Base-by-base conservation (phyloP, 2,329 filamentous ascomycete species). In the Madurella mycetomatis region DNA sequence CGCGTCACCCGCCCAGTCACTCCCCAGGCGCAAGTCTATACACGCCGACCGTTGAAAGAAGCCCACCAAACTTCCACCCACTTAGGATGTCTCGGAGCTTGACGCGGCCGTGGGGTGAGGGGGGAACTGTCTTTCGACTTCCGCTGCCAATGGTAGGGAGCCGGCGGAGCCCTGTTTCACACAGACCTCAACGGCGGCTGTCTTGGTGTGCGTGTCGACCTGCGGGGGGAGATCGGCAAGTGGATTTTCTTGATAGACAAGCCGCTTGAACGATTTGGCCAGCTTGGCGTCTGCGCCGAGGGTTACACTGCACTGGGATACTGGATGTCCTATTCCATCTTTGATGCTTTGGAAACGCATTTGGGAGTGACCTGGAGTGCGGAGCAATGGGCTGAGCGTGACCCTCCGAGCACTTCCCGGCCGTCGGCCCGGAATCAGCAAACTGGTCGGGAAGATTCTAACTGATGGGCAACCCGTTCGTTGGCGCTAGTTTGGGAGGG, bases 401-500 rank as follows among this genome's bases (percentile, higher is more conserved):
- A 15, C 13, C 34, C 11, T 37, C 4, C 34, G 34, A 37, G 9
- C 34, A 4, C 4, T 37, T 37, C 34, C 11, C 34, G 9, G 9
- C 34, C 7, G 34, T 15, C 34, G 4, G 4, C 13, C 34, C 13
- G n/a, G n/a, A n/a, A n/a, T n/a, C n/a, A n/a, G n/a, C n/a, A n/a
- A n/a, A n/a, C n/a, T n/a, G n/a, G n/a, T n/a, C 25, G 25, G 25
- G 25, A 25, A 25, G 4, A 25, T 4, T 4, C 25, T 25, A 25
- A 25, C 25, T 25, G 7, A 25, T 25, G 7, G 34, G 34, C 34
- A 37, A 11, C 34, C 9, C 34, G 34, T 9, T 15, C 9, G 34
- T 12, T 15, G 13, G 92, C 58, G 91, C 91, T 75, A 90, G 84
- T 64, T 87, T 81, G 11, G 39, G 39, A 8, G 19, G 37, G 16